phyloP scores from a whole-genome alignment of 495 filamentous ascomycete genomes.

The Podospora fimiseda region DNA sequence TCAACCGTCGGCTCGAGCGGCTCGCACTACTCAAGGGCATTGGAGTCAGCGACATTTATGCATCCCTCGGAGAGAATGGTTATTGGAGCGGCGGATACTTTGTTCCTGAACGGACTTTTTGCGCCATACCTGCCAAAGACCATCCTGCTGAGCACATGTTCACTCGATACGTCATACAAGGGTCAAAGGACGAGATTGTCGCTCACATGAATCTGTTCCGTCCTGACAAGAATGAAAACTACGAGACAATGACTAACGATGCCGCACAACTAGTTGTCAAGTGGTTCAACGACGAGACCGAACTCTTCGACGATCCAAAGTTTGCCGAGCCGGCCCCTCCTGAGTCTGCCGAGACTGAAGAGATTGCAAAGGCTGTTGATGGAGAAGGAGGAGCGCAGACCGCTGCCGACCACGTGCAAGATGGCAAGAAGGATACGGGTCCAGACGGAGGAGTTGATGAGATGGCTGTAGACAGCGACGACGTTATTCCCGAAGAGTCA shows the following conservation, averaged over 20 bases:
- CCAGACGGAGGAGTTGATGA: conserved; percentile 11
- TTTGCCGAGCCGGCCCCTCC: conserved; percentile 26
- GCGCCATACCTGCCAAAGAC: conserved; percentile 35
- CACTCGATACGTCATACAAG: background rate
- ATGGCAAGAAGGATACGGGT: conserved; percentile 1
- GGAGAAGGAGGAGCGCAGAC: conserved; percentile 17
- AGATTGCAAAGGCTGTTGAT: conserved; percentile 33
- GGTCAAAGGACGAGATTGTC: conserved; percentile 58
- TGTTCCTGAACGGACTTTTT: conserved; percentile 47
- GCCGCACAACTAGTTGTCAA: conserved; percentile 52
- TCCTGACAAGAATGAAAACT: conserved; percentile 68
- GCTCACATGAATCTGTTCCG: conserved; percentile 85
- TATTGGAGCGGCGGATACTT: conserved; percentile 50
- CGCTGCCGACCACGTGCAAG: conserved; percentile 5
- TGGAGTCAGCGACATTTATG: conserved; percentile 28
- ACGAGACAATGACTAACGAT: conserved; percentile 59
- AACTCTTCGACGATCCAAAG: conserved; percentile 36
- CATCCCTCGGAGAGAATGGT: conserved; percentile 44
- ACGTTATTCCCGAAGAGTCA: conserved; percentile 34
- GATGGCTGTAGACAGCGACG: conserved; percentile 10
- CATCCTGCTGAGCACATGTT: background rate
- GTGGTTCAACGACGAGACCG: conserved; percentile 47
- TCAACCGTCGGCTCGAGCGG: conserved; percentile 34
- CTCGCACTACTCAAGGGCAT: conserved; percentile 35
- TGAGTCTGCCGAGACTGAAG: conserved; percentile 30